Conservation (phyloP, 176 grass and related monocot genomes). For the Triticum monococcum region DNA sequence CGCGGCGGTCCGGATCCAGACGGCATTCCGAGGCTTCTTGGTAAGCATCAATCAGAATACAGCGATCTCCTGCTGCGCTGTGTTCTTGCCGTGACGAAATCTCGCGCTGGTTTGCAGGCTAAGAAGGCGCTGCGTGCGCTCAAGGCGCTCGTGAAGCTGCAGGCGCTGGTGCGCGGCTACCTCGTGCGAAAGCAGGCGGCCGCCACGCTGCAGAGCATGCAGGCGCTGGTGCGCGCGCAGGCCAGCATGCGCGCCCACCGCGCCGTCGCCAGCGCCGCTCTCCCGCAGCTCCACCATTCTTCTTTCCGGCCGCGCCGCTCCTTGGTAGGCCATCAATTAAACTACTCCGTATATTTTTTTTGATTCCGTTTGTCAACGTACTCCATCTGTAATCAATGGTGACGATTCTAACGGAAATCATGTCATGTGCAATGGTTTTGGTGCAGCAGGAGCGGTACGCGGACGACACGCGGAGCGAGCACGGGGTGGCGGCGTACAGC, state of each 20-base stretch:
- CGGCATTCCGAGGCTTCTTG: slow-evolving; percentile 84
- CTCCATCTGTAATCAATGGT: not conserved
- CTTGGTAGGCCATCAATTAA: slow-evolving; percentile 20
- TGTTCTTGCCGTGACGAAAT: not conserved
- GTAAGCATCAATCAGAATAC: slow-evolving; percentile 17
- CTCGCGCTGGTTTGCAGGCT: slow-evolving; percentile 41
- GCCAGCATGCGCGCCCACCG: slow-evolving; percentile 58
- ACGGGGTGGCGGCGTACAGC: slow-evolving; percentile 49
- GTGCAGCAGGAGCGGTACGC: slow-evolving; percentile 63
- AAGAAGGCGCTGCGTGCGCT: slow-evolving; percentile 92
- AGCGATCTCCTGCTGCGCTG: slow-evolving; percentile 16
- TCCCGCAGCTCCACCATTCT: slow-evolving; percentile 44
- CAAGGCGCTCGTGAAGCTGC: slow-evolving; percentile 90
- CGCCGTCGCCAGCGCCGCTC: slow-evolving; percentile 17
- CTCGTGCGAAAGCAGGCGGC: slow-evolving; percentile 81
- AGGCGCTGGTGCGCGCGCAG: slow-evolving; percentile 84
- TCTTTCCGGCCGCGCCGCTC: slow-evolving; percentile 44
- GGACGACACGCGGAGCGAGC: slow-evolving; percentile 73
- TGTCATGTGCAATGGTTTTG: not conserved
- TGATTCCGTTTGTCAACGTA: not conserved
- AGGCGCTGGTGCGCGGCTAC: slow-evolving; percentile 83
- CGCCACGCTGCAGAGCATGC: slow-evolving; percentile 83
- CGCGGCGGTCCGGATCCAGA: slow-evolving; percentile 85
- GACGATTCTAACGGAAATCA: not conserved
- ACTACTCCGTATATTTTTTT: not conserved